Base-by-base conservation (phyloP, 2,329 filamentous ascomycete genomes). In the Diaporthe sp. region DNA sequence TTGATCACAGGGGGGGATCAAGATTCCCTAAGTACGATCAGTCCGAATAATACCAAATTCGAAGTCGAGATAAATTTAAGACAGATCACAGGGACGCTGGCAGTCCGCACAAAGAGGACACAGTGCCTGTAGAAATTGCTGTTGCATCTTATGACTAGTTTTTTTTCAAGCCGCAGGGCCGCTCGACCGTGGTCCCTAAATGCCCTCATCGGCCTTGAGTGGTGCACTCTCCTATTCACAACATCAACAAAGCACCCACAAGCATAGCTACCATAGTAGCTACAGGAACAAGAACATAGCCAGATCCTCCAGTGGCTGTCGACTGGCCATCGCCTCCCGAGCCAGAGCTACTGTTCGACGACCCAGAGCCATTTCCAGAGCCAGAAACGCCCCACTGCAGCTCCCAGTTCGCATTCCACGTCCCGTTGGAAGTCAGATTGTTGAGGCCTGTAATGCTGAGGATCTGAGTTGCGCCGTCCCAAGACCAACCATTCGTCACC, bases 331-430 rank as follows among this genome's bases (percentile, higher is more conserved):
- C 28, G 10, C 2, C 40, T 17, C 42, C 61, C 2, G 28, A 52
- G 22, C 61, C 45, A 33, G 58, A 45, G n/a, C 38, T 64, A 25
- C 58, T 22, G 25, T 61, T 30, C 30, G 54, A 35, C 4, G 30
- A 4, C 4, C 54, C 38, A 30, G 52, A 54, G 13, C 52, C 52
- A 33, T 6, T 15, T 28, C 61, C 45, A n/a, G 72, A 50, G 7
- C 38, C 40, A 61, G 69, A 67, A 22, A 66, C 17, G 7, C 54
- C 69, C 91, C 90, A 93, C 60, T 83, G 87, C 79, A 93, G 79
- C 6, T 85, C 85, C 92, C 91, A 93, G 77, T 87, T 84, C 13
- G 80, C 78, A 58, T 79, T 82, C 89, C 90, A 94, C n/a, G 90
- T 91, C 4, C 91, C 91, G 2, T 81, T 79, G 0, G 78, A 77